phyloP scores from a whole-genome alignment of 192 early-diverging fungal genomes.

The Gaertneriomyces semiglobifer region DNA sequence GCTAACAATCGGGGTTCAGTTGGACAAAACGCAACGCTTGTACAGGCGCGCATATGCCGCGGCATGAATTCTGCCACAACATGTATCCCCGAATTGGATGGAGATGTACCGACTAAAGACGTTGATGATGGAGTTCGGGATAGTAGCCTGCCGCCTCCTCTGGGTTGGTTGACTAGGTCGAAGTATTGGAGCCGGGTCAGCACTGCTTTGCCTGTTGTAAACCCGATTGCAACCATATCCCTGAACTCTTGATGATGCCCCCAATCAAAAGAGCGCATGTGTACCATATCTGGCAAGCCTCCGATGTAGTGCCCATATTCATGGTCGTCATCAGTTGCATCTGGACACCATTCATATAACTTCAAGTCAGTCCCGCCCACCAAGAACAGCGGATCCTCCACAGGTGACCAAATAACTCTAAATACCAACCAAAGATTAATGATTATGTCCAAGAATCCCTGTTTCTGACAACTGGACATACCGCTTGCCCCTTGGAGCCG shows the following conservation, averaged over 20 bases:
- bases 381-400: constrained; percentile 42
- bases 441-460: too few relatives aligned
- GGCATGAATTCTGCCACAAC: constrained; percentile 44
- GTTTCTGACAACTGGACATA: too few relatives aligned
- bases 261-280: constrained; percentile 57
- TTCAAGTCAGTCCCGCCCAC: constrained; percentile 54
- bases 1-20: constrained; percentile 58
- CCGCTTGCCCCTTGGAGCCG: too few relatives aligned
- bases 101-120: constrained; percentile 9
- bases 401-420: constrained; percentile 31
- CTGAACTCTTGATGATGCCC: constrained; percentile 56
- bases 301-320: neutral
- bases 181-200: constrained; percentile 42
- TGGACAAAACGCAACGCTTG: constrained; percentile 69
- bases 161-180: constrained; percentile 9
- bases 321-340: neutral
- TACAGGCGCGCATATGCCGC: constrained; percentile 59
- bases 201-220: constrained; percentile 54
- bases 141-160: neutral
- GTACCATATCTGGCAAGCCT: neutral
- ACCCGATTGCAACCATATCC: constrained; percentile 59
- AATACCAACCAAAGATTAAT: neutral
- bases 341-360: constrained; percentile 50
- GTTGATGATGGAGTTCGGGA: constrained; percentile 17
- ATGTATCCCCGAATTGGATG: constrained; percentile 6